Evolutionary conservation across 2,329 filamentous ascomycete genomes (phyloP), one percentile per base, ranked within the genome.

Genomic region (Ophiostoma sp.): DNA sequence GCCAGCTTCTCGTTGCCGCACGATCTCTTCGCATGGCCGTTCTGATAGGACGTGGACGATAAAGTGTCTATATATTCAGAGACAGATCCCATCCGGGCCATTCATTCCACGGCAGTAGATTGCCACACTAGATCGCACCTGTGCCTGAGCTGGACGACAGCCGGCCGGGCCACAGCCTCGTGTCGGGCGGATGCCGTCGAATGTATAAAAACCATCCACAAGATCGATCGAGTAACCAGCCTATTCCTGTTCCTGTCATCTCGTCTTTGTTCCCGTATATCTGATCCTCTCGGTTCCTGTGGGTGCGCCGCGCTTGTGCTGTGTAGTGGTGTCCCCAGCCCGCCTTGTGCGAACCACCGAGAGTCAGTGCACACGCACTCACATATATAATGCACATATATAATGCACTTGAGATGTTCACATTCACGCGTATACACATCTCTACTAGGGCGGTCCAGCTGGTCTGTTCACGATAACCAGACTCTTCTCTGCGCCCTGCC

Each of bases 141-240:
- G 49, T 52, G n/a, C 49, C 16, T 52, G 49, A 52, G 5, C 5
- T n/a, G 27, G 27, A 27, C n/a, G 7, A n/a, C n/a, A 27, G 36
- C 11, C 55, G 11, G 7, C 40, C 9, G 16, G 27, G 8, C 36
- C 27, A 40, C 55, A 62, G 55, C 55, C 55, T 62, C 36, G 55
- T 62, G 55, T 14, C 55, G 36, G 27, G 27, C 27, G 27, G 27
- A 27, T 27, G 27, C 27, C 27, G 27, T 14, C 27, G 27, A 27
- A 27, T 27, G 27, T 27, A 27, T 27, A 27, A 27, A 27, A 27
- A 27, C 27, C 27, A 47, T 36, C 5, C 41, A 64, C 63, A 64
- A 64, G 63, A 64, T 64, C 42, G 63, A 64, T 64, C 63, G 42
- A 45, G 63, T 64, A 64, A 44, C 60, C 58, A 40, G 7, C 41